Base-by-base conservation (phyloP, 129 eudicot species). In the Erigeron canadensis region DNA sequence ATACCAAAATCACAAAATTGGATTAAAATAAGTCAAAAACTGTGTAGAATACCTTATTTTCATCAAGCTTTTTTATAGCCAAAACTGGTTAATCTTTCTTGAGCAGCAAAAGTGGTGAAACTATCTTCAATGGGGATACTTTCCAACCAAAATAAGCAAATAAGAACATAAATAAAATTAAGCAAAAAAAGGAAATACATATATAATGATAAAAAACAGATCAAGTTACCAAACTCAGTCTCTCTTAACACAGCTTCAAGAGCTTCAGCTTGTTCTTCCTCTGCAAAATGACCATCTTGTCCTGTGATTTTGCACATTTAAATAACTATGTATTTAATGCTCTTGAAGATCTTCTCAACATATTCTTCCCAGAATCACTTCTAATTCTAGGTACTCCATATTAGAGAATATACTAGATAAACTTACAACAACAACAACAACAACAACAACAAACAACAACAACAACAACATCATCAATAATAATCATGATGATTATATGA, bases 91-190 rank as follows among this genome's bases (percentile, higher is more conserved):
- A 71, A 71, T 71, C 75, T 71, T 71, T 71, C 44, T 71, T 71
- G 66, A 58, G 67, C 76, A 57, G 76, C 76, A 71, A 46, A 57
- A 42, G 76, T 74, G 10, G 96, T 68, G 59, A 91, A 94, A 57
- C 96, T 96, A 47, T 86, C 91, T 81, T 91, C 96, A 78, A 88
- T 80, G 50, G 97, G 97, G 75, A 91, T 86, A 60, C 87, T 88
- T 65, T 91, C 96, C 96, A 88, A 87, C 69, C 57, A 57, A 71
- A 7, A 0, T 39, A 15, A 64, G 64, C 43, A 62, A n/a, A n/a
- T 62, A 62, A 62, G n/a, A 62, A 62, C 15, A 62, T 12, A 62
- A 62, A 62, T 13, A 42, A n/a, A n/a, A 1, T 10, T n/a, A n/a
- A n/a, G n/a, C n/a, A n/a, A 59, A 4, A 10, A 59, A 18, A 4